Percentiles rank a stretch among this genome's conserved stretches.
Conservation (phyloP, 2,329 filamentous ascomycete genomes). For the Paecilomyces sp. region DNA sequence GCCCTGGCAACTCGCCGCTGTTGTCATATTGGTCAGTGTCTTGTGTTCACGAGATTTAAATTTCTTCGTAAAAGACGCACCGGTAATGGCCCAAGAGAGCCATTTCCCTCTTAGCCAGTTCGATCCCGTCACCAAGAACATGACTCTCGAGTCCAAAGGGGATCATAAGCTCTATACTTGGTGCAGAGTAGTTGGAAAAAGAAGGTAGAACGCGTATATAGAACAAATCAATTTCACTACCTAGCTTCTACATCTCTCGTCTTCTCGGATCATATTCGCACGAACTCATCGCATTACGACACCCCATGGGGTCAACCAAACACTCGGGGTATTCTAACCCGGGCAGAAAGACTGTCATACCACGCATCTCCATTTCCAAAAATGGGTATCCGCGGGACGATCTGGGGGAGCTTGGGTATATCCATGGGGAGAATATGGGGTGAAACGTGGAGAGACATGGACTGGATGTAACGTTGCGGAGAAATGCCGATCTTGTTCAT, state of each 20-base stretch:
- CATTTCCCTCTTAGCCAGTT: constrained; percentile 5
- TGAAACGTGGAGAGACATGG: neutral
- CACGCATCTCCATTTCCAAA: neutral
- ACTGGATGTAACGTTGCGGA: neutral
- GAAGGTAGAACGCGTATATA: neutral
- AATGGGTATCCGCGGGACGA: neutral
- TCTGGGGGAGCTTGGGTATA: neutral
- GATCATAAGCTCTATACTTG: neutral
- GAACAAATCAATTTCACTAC: neutral
- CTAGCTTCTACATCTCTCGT: neutral
- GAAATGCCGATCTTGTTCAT: neutral
- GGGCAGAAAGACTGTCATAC: neutral
- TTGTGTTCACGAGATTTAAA: neutral
- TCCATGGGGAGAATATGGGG: neutral
- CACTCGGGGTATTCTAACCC: neutral
- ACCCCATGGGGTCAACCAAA: neutral
- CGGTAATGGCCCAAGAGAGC: constrained; percentile 15
- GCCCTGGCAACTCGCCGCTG: constrained; percentile 15
- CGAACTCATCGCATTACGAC: neutral
- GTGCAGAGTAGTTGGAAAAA: no score
- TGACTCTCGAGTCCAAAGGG: neutral
- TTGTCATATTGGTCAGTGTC: neutral
- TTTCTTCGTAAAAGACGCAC: neutral
- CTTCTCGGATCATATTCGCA: neutral
- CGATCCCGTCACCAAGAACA: neutral